Base-by-base conservation (phyloP, 164 flowering plant species). In the Warburgia ugandensis region DNA sequence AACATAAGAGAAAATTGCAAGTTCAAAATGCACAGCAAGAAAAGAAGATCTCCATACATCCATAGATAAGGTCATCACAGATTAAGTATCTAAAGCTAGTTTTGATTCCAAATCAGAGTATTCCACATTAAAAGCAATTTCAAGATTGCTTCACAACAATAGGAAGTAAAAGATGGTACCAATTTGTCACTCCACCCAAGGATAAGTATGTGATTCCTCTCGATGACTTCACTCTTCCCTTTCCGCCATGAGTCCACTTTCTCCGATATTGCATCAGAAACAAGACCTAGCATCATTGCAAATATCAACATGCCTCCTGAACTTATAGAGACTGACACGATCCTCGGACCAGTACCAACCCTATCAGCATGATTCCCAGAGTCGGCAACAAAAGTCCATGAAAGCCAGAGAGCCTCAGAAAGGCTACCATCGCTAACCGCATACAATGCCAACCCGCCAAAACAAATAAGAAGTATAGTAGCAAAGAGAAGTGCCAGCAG, bases 121-220 rank as follows among this genome's bases (percentile, higher is more conserved):
- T n/a, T n/a, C n/a, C n/a, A n/a, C n/a, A n/a, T n/a, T n/a, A n/a
- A n/a, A n/a, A n/a, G n/a, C n/a, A n/a, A n/a, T n/a, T n/a, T n/a
- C n/a, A n/a, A n/a, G n/a, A n/a, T n/a, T n/a, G n/a, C n/a, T n/a
- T n/a, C n/a, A n/a, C n/a, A n/a, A n/a, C n/a, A n/a, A n/a, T n/a
- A n/a, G n/a, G n/a, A n/a, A n/a, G n/a, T n/a, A n/a, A n/a, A n/a
- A n/a, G n/a, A n/a, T n/a, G n/a, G n/a, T 77, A 90, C 97, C 95
- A 90, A 62, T 69, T 90, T 90, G 70, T 90, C 95, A 73, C 97
- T 90, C 97, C 97, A 90, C 58, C 97, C 97, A 65, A 90, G 95
- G 66, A 90, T 76, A 25, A 90, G 67, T 52, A 86, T 71, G 62
- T 90, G 97, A 60, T 84, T 81, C 45, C 65, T 84, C 62, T 90